Percentiles rank a stretch among this genome's conserved stretches.
Conservation (phyloP, 768 basidiomycete genomes). For the Coprinellus micaceus region DNA sequence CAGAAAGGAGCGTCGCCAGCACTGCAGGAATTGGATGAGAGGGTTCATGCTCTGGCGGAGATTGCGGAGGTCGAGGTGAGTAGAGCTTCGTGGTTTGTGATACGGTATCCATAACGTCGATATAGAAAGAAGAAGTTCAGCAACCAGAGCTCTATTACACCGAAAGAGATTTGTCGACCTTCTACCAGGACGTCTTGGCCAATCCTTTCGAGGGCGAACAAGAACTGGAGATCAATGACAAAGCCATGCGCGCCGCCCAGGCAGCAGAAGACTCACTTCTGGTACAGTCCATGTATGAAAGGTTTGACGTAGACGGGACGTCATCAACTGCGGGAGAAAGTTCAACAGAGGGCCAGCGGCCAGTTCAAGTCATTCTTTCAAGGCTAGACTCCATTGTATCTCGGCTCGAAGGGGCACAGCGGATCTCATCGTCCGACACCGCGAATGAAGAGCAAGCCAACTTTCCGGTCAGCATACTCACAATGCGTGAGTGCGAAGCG, state of each 20-base stretch:
- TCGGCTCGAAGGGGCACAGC: conserved; percentile 28
- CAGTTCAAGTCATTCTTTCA: conserved; percentile 33
- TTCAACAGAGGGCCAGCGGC: conserved; percentile 9
- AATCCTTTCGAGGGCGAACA: conserved; percentile 7
- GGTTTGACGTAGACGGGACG: conserved; percentile 4
- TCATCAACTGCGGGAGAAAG: conserved; percentile 3
- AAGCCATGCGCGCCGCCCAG: conserved; percentile 4
- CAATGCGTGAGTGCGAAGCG: conserved; percentile 50
- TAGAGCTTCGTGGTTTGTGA: not conserved
- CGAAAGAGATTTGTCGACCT: conserved; percentile 11
- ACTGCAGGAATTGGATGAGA: conserved; percentile 11
- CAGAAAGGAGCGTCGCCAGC: not conserved
- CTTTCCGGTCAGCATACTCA: conserved; percentile 45
- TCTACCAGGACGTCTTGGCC: conserved; percentile 17
- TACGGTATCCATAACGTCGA: no score
- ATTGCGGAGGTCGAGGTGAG: conserved; percentile 11
- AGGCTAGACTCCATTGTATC: conserved; percentile 32
- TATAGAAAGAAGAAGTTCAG: conserved; percentile 9
- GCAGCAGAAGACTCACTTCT: conserved; percentile 7
- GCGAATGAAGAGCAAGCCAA: conserved; percentile 14
- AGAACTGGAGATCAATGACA: conserved; percentile 3
- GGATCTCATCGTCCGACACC: conserved; percentile 12
- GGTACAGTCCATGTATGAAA: conserved; percentile 5
- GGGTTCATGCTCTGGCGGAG: conserved; percentile 11
- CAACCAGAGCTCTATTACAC: conserved; percentile 9